phyloP scores from a whole-genome alignment of 1,139 yeast genomes.

The Candida labiduridarum region DNA sequence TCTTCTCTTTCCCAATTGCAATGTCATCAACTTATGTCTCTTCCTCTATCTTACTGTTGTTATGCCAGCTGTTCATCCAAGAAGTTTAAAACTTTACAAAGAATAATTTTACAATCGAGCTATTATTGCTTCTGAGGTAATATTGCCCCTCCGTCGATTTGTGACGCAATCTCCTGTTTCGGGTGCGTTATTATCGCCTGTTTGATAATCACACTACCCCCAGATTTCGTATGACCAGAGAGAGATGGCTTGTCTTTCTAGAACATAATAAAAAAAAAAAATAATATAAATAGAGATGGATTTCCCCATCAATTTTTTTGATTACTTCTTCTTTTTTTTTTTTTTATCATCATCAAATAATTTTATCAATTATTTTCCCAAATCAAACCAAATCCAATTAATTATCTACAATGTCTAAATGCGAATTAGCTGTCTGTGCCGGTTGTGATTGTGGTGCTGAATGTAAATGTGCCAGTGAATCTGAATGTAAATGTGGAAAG shows the following conservation, averaged over 20 bases:
- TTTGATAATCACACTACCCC: not conserved
- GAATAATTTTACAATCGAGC: not conserved
- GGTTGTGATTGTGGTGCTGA: slow-evolving; percentile 26
- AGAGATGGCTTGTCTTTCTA: too few species aligned
- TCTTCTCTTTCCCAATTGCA: not conserved
- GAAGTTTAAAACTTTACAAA: not conserved
- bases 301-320: not conserved
- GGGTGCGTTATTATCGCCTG: not conserved
- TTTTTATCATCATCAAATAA: slow-evolving; percentile 2
- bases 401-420: slow-evolving; percentile 7
- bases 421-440: slow-evolving; percentile 17
- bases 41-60: too few species aligned
- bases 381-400: not conserved
- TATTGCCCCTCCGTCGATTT: not conserved
- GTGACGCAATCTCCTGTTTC: too few species aligned
- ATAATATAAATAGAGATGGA: not conserved
- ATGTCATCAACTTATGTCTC: too few species aligned
- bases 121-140: not conserved
- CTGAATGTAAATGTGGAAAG: slow-evolving; percentile 28
- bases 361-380: not conserved
- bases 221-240: not conserved
- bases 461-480: slow-evolving; percentile 28
- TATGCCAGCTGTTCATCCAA: too few species aligned
- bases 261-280: not conserved
- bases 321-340: not conserved